Base-by-base conservation (phyloP, 2,329 filamentous ascomycete species). In the Fusarium austroafricanum region DNA sequence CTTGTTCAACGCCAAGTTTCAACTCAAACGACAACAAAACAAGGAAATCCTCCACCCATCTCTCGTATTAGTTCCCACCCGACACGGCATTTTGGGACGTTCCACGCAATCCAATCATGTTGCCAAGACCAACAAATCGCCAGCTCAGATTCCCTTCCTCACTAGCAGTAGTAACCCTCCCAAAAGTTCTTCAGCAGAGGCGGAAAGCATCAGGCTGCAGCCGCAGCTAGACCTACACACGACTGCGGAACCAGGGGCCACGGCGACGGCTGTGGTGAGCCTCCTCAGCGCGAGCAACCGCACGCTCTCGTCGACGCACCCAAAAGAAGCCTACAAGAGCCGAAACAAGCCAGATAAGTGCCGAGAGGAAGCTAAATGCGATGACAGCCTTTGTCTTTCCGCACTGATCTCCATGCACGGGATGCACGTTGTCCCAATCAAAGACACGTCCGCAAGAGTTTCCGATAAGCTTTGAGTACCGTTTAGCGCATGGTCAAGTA, bases 291-390 rank as follows among this genome's bases (percentile, higher is more conserved):
- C 69, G 64, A 35, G 76, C 71, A 23, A 78, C 80, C 59, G 77
- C 80, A 26, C 67, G 67, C 63, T 78, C 76, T 29, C 73, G 77
- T 63, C 80, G 79, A 60, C 80, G 83, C 20, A 84, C 80, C 85
- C 85, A 87, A 75, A 85, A 81, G 70, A 87, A 75, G 44, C 84
- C 87, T 42, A 92, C 74, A 20, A 90, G 73, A 17, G 84, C 85
- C 45, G 88, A 91, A 14, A 82, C 86, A 39, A 93, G 84, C 91
- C 91, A 94, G 74, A 89, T 82, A 68, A 92, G 83, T 55, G 90
- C 90, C 4, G 89, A 90, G 55, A 93, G 78, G 79, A 94, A 94
- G 47, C 84, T 81, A 74, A 94, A 93, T 6, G 90, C 90, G 71
- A 92, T 86, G 64, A 87, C 83, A 39, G 92, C 87, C 79, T 91